phyloP scores from a whole-genome alignment of 768 basidiomycete species.

The Nevesoporus exiguus region DNA sequence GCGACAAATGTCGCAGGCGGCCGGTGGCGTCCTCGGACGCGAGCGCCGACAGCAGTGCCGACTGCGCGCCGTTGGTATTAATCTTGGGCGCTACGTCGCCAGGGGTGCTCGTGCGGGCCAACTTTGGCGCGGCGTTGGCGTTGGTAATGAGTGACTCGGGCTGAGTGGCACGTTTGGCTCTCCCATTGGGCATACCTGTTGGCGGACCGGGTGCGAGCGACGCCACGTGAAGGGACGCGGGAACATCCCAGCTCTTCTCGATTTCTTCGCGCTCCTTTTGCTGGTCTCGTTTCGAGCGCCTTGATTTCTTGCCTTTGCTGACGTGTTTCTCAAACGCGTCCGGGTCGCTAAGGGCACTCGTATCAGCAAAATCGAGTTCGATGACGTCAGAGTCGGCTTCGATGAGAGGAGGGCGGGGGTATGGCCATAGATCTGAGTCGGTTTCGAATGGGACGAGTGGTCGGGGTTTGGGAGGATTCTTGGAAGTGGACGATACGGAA shows the following conservation, averaged over 20 bases:
- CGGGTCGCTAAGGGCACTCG: slow-evolving; percentile 66
- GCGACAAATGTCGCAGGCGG: slow-evolving; percentile 34
- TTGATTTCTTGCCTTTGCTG: slow-evolving; percentile 25
- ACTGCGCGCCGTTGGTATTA: slow-evolving; percentile 19
- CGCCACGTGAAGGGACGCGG: slow-evolving; percentile 25
- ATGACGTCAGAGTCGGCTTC: slow-evolving; percentile 54
- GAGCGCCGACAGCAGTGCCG: slow-evolving; percentile 27
- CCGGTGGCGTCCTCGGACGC: slow-evolving; percentile 14
- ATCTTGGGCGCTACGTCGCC: slow-evolving; percentile 8
- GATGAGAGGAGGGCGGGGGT: slow-evolving; percentile 47
- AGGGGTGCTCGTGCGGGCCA: not conserved
- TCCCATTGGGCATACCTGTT: slow-evolving; percentile 24
- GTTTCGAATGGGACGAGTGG: slow-evolving; percentile 59
- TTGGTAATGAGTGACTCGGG: not conserved
- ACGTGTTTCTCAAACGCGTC: slow-evolving; percentile 45
- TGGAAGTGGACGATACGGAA: slow-evolving; percentile 12
- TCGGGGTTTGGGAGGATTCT: slow-evolving; percentile 29
- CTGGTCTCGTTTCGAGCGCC: slow-evolving; percentile 33
- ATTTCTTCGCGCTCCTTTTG: slow-evolving; percentile 45
- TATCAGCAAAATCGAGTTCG: slow-evolving; percentile 75
- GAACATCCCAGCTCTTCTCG: slow-evolving; percentile 62
- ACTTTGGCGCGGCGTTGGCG: slow-evolving; percentile 5
- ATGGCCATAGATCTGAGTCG: slow-evolving; percentile 71
- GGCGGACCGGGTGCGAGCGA: slow-evolving; percentile 13
- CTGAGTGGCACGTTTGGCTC: slow-evolving; percentile 14